A percentile compares a stretch with the other conserved stretches of the same genome.
Conservation (phyloP, 179 eudicot genomes). For the Beta macrorhiza region DNA sequence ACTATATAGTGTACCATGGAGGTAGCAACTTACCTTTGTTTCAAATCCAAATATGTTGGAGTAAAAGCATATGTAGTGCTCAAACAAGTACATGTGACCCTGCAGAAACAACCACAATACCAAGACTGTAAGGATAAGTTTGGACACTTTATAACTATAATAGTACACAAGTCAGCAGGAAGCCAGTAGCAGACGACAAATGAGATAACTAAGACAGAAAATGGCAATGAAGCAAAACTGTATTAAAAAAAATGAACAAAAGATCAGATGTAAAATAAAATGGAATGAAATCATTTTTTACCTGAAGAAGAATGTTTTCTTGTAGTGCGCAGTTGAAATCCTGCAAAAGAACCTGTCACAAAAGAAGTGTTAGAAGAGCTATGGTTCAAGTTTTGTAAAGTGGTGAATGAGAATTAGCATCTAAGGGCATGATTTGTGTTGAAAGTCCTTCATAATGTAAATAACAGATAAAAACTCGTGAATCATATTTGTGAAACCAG, state of each 20-base stretch:
- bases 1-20: background rate
- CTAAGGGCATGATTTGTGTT: background rate
- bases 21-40: constrained; percentile 65
- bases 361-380: constrained; percentile 17
- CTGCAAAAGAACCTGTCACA: constrained; percentile 70
- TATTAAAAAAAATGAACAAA: background rate
- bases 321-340: constrained; percentile 97
- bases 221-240: background rate
- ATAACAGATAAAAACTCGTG: background rate
- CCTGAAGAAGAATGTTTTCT: constrained; percentile 98
- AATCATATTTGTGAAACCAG: too few species aligned
- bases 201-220: background rate
- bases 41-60: constrained; percentile 98
- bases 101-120: constrained; percentile 43
- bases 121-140: constrained; percentile 11
- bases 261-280: background rate
- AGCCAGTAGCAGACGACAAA: background rate
- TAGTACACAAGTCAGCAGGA: background rate
- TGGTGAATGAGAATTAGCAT: background rate
- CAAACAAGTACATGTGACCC: constrained; percentile 99
- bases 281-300: constrained; percentile 21
- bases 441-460: background rate
- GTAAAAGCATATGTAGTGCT: constrained; percentile 81
- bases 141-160: constrained; percentile 8
- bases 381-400: background rate